Base-by-base conservation (phyloP, 139 green algal species). In the Bryopsis sp. region DNA sequence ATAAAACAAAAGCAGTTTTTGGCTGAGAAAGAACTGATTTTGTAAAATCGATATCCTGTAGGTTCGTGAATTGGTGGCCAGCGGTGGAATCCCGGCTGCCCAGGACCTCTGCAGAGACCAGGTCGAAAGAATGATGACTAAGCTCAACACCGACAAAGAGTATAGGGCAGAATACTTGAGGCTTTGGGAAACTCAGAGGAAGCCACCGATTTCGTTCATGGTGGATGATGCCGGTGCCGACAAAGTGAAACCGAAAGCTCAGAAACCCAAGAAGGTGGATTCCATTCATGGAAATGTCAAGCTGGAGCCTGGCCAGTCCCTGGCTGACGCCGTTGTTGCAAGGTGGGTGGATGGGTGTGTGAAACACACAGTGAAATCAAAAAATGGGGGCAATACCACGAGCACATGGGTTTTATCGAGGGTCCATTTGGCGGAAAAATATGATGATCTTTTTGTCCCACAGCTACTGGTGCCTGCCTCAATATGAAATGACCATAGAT, bases 111-210 rank as follows among this genome's bases (percentile, higher is more conserved):
- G 62, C 62, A 36, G 28, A 8, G 38, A 69, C 35, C 62, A 69
- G 37, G 54, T 36, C 5, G 26, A 69, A 19, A 36, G 3, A 7
- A 50, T 69, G 35, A 69, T 69, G 62, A 19, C 5, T 24, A 15
- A 47, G 8, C 26, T 69, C 22, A 57, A 29, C 8, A 50, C 38
- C 11, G 43, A 69, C 7, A 11, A 29, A 3, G 37, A 32, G 43
- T 57, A 37, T 24, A 69, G 37, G 43, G 62, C 48, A 36, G 62
- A 69, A n/a, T 69, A 69, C 39, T 54, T 69, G 22, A 15, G 24
- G 4, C 8, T 54, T 8, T 69, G 62, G 62, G 26, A 34, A n/a
- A 57, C 36, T 31, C 39, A 69, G 26, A 6, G 62, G 4, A 24
- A 3, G 35, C 39, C 39, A 38, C 62, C 38, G 22, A 54, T 69